Conservation (phyloP, 495 filamentous ascomycete species). For the Hypoxylon crocopeplum region DNA sequence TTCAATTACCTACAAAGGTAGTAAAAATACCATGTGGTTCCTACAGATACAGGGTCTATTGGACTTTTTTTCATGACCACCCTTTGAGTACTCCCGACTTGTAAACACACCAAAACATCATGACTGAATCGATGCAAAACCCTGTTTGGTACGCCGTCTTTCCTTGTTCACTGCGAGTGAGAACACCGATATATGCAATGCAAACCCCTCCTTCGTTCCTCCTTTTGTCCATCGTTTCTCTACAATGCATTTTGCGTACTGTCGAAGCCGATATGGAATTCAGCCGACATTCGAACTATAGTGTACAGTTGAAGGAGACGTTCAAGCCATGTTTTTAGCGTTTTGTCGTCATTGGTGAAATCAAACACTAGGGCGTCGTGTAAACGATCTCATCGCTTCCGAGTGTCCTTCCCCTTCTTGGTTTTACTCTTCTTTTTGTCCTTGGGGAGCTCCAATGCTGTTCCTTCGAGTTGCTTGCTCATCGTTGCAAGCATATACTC, state of each 20-base stretch:
- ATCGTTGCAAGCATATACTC: constrained; percentile 85
- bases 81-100: constrained; percentile 23
- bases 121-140: constrained; percentile 22
- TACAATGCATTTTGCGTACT: constrained; percentile 3
- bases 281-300: not conserved
- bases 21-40: too few species aligned
- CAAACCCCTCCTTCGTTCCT: constrained; percentile 4
- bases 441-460: constrained; percentile 77
- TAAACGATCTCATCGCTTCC: constrained; percentile 45
- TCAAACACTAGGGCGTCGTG: too few species aligned
- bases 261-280: too few species aligned
- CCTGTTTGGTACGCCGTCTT: constrained; percentile 15
- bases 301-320: constrained; percentile 1
- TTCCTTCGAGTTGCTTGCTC: constrained; percentile 77
- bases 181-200: constrained; percentile 36
- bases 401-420: constrained; percentile 75
- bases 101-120: constrained; percentile 1
- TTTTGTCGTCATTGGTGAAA: too few species aligned
- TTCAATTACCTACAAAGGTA: too few species aligned
- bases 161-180: not conserved
- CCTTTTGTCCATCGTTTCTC: not conserved
- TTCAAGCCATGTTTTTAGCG: not conserved
- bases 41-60: constrained; percentile 19
- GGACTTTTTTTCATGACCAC: constrained; percentile 3
- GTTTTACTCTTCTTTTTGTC: constrained; percentile 80